Base-by-base conservation (phyloP, 768 basidiomycete species). In the Macrolepiota dolichaula region DNA sequence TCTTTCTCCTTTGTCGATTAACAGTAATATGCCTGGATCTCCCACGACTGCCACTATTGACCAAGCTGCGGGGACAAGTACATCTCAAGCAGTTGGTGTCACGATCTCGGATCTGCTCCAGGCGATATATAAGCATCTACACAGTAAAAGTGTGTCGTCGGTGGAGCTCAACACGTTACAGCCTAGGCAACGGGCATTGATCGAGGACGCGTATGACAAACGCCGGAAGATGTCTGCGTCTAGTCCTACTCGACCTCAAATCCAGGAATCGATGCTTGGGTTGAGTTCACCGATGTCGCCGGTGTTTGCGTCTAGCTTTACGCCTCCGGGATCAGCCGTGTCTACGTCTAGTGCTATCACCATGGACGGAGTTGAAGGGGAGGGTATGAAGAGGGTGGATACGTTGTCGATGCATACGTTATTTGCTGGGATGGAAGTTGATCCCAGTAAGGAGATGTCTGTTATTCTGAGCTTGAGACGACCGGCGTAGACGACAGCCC, bases 321-420 rank as follows among this genome's bases (percentile, higher is more conserved):
- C 51, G 15, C 35, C 25, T 35, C 46, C 46, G 3, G 50, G 2
- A 11, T 24, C 47, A 10, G 12, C 47, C 11, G 25, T 85, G 80
- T 71, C 79, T 85, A 67, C 94, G 81, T 27, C 91, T 89, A 49
- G 93, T 86, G 57, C 71, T 75, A 68, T 91, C 92, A 44, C 55
- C 46, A 5, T 37, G 32, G 3, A n/a, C 25, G n/a, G 64, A 67
- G 17, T 68, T 58, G 54, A 71, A 74, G 22, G 76, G 24, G 66
- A 69, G 12, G 85, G 85, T 4, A 71, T 85, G 1, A 68, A 78
- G 64, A 74, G 83, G 32, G 71, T 78, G 27, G 85, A 87, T 59
- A 82, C 75, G 65, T 62, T 87, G 27, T 73, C 82, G 38, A 70
- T 72, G 53, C 81, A 81, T 53, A 80, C 77, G 13, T 57, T 73